Evolutionary conservation across 1,284 basidiomycete genomes (phyloP), one percentile per base, ranked within the genome.

Genomic region (Rhodotorula glutinis): DNA sequence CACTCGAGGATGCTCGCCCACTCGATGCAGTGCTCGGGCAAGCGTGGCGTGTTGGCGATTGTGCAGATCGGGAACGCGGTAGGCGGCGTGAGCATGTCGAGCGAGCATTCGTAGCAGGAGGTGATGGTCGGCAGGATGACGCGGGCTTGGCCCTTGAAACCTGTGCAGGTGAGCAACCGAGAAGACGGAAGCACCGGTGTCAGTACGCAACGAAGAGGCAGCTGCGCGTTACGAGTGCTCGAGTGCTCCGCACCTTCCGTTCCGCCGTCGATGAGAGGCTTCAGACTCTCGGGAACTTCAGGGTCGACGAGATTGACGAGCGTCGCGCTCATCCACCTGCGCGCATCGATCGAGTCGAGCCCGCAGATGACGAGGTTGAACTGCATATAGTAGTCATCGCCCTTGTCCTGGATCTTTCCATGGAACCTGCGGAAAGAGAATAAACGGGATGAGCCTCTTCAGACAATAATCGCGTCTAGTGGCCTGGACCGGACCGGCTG

Each of bases 1-100:
- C 96, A 99, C 79, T 99, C 94, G 44, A 99, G 83, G n/a, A 98
- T 94, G 56, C 91, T 94, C 0, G 96, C 96, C 95, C 96, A 99
- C 80, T 98, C 96, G 77, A 99, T 98, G 77, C 96, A 98, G 78
- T 99, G 96, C 78, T 99, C 96, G 4, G 96, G 96, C 41, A 98
- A 82, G 65, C 96, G 89, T 23, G 96, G 96, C 0, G 96, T 99
- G 77, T 98, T 98, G 65, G 96, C 96, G 71, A 99, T 98, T 2
- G 96, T 99, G 79, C 96, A 99, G 71, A 99, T 98, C 0, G 96
- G 96, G 78, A 94, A 99, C 9, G 89, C 89, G 46, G 93, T 98
- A 10, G 90, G 95, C 70, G 96, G 96, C 78, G 95, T 97, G 59
- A 98, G 85, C 91, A 98, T 96, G 78, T 98, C 94, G 58, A 99